phyloP scores from a whole-genome alignment of 2,329 filamentous ascomycete species.

The Aspergillus pseudotamarii region DNA sequence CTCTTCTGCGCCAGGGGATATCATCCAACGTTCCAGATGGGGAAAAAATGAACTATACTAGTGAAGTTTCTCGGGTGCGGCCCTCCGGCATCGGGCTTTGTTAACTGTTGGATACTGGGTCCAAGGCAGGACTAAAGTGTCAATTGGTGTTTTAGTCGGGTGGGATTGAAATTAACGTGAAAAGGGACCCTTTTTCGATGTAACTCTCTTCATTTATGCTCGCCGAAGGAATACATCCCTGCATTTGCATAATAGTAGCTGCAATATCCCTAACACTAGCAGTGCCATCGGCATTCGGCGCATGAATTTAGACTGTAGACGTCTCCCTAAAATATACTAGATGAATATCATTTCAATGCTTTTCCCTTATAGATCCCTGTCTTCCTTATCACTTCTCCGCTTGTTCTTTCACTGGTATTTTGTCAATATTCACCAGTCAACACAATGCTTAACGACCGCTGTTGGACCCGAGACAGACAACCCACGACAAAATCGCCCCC shows the following conservation, averaged over 20 bases:
- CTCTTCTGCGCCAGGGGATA: neutral
- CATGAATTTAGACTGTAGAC: no score
- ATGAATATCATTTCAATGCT: no score
- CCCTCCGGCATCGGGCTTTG: neutral
- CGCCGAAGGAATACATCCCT: neutral
- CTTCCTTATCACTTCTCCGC: no score
- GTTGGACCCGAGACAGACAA: neutral
- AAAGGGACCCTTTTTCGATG: neutral
- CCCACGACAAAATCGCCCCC: neutral
- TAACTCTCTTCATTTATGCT: neutral
- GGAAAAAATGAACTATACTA: neutral
- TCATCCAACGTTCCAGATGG: neutral
- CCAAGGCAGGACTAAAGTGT: no score
- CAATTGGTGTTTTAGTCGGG: no score
- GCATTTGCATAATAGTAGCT: neutral
- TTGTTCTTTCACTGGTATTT: neutral
- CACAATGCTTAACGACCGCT: neutral
- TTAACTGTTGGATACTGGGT: neutral
- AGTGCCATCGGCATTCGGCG: neutral
- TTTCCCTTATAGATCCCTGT: accelerated
- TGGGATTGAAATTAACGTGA: neutral
- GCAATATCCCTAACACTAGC: no score
- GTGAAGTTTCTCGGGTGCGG: neutral
- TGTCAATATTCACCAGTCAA: neutral
- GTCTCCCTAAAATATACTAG: no score